These are phyloP conservation scores for Luzula sylvatica DNA, from an alignment of 176 grass and related monocot genomes.

Conservation along the genomic window DNA sequence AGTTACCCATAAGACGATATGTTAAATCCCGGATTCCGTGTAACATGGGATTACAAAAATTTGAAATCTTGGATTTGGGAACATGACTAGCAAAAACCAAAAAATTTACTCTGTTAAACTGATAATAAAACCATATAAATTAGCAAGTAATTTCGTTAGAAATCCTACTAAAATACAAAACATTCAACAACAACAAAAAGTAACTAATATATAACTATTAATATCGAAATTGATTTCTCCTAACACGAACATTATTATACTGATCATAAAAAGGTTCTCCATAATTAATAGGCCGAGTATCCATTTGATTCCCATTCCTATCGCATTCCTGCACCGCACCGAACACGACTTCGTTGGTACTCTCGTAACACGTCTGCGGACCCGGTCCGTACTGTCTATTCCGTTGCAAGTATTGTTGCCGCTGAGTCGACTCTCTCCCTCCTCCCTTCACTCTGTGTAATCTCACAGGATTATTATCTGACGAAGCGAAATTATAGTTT, in stretches of 20 bases:
- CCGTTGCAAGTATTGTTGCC: constrained; percentile 54
- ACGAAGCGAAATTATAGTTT: constrained; percentile 73
- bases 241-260: constrained; percentile 33
- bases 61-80: no score
- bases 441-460: constrained; percentile 67
- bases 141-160: neutral
- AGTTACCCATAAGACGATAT: no score
- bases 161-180: constrained; percentile 3
- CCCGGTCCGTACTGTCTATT: constrained; percentile 56
- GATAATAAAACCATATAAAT: no score
- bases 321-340: constrained; percentile 73
- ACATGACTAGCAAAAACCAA: neutral
- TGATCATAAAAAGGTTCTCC: constrained; percentile 41
- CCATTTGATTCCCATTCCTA: constrained; percentile 26
- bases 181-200: neutral
- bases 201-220: constrained; percentile 18
- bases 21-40: no score
- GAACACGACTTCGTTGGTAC: constrained; percentile 69
- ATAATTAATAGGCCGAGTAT: constrained; percentile 48
- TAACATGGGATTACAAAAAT: no score
- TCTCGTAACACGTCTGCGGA: constrained; percentile 66
- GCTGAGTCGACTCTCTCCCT: constrained; percentile 19
- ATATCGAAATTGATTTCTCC: constrained; percentile 40
- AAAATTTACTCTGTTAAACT: constrained; percentile 1
- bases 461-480: constrained; percentile 60